Evolutionary conservation across 371 early-diverging fungal species (phyloP), one percentile per base, ranked within the genome.

Genomic region (Zychaea mexicana): DNA sequence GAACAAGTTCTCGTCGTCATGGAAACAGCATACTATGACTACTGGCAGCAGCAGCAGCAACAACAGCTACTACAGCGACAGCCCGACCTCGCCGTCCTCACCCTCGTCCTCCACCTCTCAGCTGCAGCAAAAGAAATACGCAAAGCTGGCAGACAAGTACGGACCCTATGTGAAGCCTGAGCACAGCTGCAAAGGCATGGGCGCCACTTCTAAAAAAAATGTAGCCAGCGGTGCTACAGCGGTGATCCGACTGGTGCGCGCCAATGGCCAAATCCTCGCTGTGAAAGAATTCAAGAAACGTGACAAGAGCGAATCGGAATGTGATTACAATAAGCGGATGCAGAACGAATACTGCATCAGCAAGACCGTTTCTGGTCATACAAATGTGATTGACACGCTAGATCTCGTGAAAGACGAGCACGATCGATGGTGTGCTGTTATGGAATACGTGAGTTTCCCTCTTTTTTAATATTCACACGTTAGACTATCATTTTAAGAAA

Each of bases 341-440:
- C 84, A 86, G 12, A 82, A 81, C 63, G 94, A 93, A 70, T 93
- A 85, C 55, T 91, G 90, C 65, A 92, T 93, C 56, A 81, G 84
- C 47, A 83, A 80, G 30, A 70, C 85, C 0, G 82, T 88, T 21
- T 74, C 72, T 31, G 87, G 83, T 36, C 92, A 92, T 72, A 72
- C 77, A 7, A 83, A 92, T 68, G 74, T 93, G 19, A 85, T 93
- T 31, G 81, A 87, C 33, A 91, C 92, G 0, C 53, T 90, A 42
- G 94, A 93, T 71, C 63, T 92, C 19, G 78, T 90, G 2, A 77
- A 80, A 19, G 83, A 85, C 56, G 85, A 85, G 32, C 72, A 76
- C 10, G 74, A 74, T 42, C 69, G 81, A 15, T 86, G 80, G 65
- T 87, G 86, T 58, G 83, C 86, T 47, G 87, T 90, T 6, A 88